Base-by-base conservation (phyloP, 129 eudicot genomes). In the Cynara cardunculus region DNA sequence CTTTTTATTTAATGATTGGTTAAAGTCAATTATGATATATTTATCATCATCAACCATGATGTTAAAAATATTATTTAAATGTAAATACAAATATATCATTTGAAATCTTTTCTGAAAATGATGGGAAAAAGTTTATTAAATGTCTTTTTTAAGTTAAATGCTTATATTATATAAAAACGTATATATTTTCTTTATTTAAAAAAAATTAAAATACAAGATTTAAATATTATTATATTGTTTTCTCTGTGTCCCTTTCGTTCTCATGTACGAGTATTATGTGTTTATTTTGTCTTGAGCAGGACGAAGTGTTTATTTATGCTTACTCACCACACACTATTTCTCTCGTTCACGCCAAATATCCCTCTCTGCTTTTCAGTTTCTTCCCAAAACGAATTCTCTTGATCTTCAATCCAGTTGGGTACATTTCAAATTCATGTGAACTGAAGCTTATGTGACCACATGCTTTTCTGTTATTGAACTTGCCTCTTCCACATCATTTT, bases 311-410 rank as follows among this genome's bases (percentile, higher is more conserved):
- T 85, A 83, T 89, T 79, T 85, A 89, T 74, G 88, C 87, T 65
- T 85, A 82, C 91, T 91, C 93, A 87, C 85, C 90, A 24, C 91
- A 83, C 93, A 89, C 89, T 81, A 88, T 81, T 35, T 82, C 90
- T 86, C 88, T 87, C 83, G 7, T 72, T 81, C 96, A 89, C 86
- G 85, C 88, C 78, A 84, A 76, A 73, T 34, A 41, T 64, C 77
- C 78, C 70, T 61, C 72, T 71, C 64, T 16, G 61, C 19, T 66
- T 44, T 73, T 74, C 82, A 71, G 68, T 56, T 25, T 78, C 83
- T 70, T 84, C 81, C 74, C 49, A 26, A 35, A 22, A 77, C 79
- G 59, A 76, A 76, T 74, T 73, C 80, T 74, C 26, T 81, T 84
- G 44, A 74, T 74, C 49, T 31, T 73, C 71, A 82, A 49, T 82